Conservation (phyloP, 2,329 filamentous ascomycete genomes). For the Moelleriella libera region DNA sequence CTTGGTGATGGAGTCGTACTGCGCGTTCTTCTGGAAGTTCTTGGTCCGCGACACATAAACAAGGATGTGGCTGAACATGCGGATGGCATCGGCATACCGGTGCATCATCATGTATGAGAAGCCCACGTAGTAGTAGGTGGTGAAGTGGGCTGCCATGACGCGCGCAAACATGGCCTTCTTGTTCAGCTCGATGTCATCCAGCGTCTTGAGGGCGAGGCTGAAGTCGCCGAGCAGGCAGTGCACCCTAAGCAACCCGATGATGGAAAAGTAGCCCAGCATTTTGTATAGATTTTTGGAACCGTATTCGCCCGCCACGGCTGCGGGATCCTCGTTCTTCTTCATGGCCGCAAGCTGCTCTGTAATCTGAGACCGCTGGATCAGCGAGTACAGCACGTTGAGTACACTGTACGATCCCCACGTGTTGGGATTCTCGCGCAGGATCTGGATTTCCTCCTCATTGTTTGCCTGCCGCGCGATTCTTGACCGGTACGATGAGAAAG, state of each 20-base stretch:
- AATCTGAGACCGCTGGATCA: constrained; percentile 97
- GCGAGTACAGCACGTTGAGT: constrained; percentile 96
- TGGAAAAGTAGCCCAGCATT: constrained; percentile 99
- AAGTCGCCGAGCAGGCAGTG: constrained; percentile 97
- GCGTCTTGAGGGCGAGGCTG: constrained; percentile 92
- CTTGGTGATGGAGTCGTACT: constrained; percentile 98
- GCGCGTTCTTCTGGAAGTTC: constrained; percentile 99
- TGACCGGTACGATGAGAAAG: constrained; percentile 94
- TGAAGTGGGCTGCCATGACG: constrained; percentile 99
- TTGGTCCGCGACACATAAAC: constrained; percentile 98
- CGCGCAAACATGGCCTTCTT: constrained; percentile 99
- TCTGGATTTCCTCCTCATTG: constrained; percentile 83
- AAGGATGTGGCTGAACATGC: constrained; percentile 99
- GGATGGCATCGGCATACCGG: constrained; percentile 96
- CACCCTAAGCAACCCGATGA: constrained; percentile 90
- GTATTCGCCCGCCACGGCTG: constrained; percentile 84
- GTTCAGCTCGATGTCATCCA: constrained; percentile 98
- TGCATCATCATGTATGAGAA: constrained; percentile 99
- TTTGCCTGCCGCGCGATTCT: constrained; percentile 69
- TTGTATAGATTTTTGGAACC: constrained; percentile 88
- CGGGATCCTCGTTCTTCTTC: constrained; percentile 84
- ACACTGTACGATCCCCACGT: constrained; percentile 99
- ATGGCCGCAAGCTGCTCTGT: constrained; percentile 91
- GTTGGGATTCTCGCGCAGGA: constrained; percentile 92
- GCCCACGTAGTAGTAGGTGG: constrained; percentile 98